Conservation (phyloP, 129 eudicot species). For the Chrysanthemum makinoi region DNA sequence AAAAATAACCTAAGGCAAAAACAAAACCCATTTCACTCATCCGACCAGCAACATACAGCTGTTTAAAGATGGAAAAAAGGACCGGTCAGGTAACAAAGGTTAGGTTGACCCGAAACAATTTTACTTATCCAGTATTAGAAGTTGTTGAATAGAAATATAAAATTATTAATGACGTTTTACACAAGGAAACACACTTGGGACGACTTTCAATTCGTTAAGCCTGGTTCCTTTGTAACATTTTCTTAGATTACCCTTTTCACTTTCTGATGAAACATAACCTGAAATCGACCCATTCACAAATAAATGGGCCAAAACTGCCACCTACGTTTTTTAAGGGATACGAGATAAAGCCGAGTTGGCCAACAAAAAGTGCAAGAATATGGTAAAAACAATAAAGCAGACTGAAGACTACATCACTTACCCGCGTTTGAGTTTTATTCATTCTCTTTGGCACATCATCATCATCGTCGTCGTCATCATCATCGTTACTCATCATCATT, state of each 20-base stretch:
- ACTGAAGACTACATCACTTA: constrained; percentile 24
- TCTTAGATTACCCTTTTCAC: background rate
- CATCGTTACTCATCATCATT: constrained; percentile 57
- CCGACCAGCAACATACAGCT: too few relatives aligned
- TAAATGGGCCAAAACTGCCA: background rate
- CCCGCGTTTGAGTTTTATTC: constrained; percentile 69
- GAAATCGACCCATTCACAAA: background rate
- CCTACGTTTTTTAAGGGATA: background rate
- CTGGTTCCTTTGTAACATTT: background rate
- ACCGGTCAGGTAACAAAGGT: too few relatives aligned
- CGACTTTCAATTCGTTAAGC: background rate
- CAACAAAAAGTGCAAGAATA: background rate
- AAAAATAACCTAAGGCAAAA: background rate
- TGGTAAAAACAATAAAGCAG: background rate
- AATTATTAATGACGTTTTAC: too few relatives aligned
- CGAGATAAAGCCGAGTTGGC: background rate
- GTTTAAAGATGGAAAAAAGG: too few relatives aligned
- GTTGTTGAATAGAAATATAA: too few relatives aligned
- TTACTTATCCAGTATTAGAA: too few relatives aligned
- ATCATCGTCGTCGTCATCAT: constrained; percentile 79
- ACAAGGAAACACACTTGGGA: background rate
- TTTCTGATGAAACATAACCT: background rate
- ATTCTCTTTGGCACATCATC: constrained; percentile 59
- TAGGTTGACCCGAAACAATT: too few relatives aligned
- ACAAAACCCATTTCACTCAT: too few relatives aligned